Base-by-base conservation (phyloP, 129 eudicot species). In the Gnaphalium uliginosum region DNA sequence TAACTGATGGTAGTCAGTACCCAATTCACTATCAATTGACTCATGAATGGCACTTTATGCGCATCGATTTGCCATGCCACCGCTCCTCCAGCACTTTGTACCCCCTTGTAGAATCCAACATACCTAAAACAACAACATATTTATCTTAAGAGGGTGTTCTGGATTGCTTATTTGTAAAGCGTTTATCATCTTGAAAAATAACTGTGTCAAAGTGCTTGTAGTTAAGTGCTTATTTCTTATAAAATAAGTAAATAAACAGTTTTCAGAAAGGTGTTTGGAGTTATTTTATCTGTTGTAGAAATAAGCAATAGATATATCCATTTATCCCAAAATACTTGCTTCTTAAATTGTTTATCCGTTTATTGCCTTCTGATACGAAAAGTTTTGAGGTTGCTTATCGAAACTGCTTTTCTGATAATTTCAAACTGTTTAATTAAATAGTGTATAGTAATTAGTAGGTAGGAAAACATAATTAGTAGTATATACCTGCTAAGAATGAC, bases 11-110 rank as follows among this genome's bases (percentile, higher is more conserved):
- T 89, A 37, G 90, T 87, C 6, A 92, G 75, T 17, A 66, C 82
- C 98, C 98, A 92, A 59, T 92, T 92, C 10, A 79, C 79, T n/a
- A 86, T 81, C 66, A 92, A 74, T 57, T 92, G 88, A 71, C 68
- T 79, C 80, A 89, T 39, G 51, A 72, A 89, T 18, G 98, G 83
- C 22, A 84, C 94, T 0, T 85, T 84, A 68, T 84, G 91, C 2
- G 84, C 43, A 77, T 92, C 98, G 11, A 89, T 75, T 79, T 92
- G 98, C 98, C 96, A 92, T n/a, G 98, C 95, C 48, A 90, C 90
- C 58, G 96, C 98, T n/a, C 83, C 98, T 51, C 98, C 98, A 2
- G 98, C 98, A 82, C 98, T 93, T 73, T 93, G 98, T 53, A 93
- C 85, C 63, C 98, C 98, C 85, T 93, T 93, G 83, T 90, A 93